Evolutionary conservation across 2,329 filamentous ascomycete genomes (phyloP).

Genomic region (Lachnellula subtilissima): DNA sequence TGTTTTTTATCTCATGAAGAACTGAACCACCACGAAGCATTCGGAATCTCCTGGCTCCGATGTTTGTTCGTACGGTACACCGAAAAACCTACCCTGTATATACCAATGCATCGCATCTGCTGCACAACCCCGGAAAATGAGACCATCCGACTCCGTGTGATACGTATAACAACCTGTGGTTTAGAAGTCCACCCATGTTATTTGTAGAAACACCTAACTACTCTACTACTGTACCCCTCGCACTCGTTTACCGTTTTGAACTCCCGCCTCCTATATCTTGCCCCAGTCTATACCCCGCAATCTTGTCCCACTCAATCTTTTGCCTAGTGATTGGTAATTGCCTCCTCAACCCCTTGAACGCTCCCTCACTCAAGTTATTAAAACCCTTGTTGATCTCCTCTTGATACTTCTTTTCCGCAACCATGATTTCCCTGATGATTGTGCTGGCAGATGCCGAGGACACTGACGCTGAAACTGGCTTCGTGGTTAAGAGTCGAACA

Average conservation of each 20-base stretch:
- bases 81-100: no score
- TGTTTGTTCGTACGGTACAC: no score
- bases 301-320: conserved; percentile 99
- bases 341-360: conserved; percentile 87
- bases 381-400: conserved; percentile 93
- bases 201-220: background rate
- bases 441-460: conserved; percentile 51
- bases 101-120: no score
- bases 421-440: conserved; percentile 72
- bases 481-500: conserved; percentile 86
- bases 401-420: conserved; percentile 86
- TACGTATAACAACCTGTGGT: background rate
- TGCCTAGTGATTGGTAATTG: conserved; percentile 95
- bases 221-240: background rate
- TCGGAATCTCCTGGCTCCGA: no score
- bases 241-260: conserved; percentile 42
- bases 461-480: conserved; percentile 61
- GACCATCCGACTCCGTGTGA: background rate
- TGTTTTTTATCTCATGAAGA: no score
- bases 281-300: conserved; percentile 82
- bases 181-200: background rate
- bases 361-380: conserved; percentile 80
- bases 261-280: conserved; percentile 72
- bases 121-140: background rate
- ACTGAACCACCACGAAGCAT: no score